Base-by-base conservation (phyloP, 768 basidiomycete species). In the Kwoniella dendrophila region DNA sequence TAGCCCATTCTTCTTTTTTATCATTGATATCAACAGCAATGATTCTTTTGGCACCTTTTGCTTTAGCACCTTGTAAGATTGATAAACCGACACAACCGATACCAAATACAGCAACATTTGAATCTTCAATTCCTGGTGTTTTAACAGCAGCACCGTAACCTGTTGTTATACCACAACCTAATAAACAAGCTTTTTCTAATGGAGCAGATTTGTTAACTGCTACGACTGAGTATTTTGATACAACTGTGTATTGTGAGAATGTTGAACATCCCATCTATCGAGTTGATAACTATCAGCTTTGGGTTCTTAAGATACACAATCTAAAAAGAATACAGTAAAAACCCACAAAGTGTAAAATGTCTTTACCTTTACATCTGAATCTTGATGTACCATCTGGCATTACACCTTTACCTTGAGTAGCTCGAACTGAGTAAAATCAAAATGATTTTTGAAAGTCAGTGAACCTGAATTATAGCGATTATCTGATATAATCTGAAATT, bases 241-340 rank as follows among this genome's bases (percentile, higher is more conserved):
- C 92, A 62, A 99, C 96, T 7, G 96, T 96, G 83, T 98, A 99
- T 78, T 98, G 94, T n/a, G 95, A 96, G 83, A 99, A 99, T 2
- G 96, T 95, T 32, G 95, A 98, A 27, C 89, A 92, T 43, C 96
- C 96, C 96, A 98, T 99, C 93, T 96, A 52, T 45, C 20, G 20
- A 20, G 18, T 8, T 8, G 18, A 38, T 26, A 7, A 26, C 10
- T 47, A 20, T 26, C 16, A 47, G 44, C 18, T 47, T 18, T 7
- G 8, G 44, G 20, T 18, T 18, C 18, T n/a, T 18, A 14, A 12
- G 48, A 4, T 32, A 49, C 7, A 14, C 7, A 32, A 26, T 1
- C 34, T 12, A 27, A 16, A 24, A 26, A 57, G 30, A 49, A 26
- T 4, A 36, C 1, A 40, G 22, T 16, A 20, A 22, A 34, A 6